Evolutionary conservation across 2,329 filamentous ascomycete genomes (phyloP).

Genomic region (Verticillium nubilum): DNA sequence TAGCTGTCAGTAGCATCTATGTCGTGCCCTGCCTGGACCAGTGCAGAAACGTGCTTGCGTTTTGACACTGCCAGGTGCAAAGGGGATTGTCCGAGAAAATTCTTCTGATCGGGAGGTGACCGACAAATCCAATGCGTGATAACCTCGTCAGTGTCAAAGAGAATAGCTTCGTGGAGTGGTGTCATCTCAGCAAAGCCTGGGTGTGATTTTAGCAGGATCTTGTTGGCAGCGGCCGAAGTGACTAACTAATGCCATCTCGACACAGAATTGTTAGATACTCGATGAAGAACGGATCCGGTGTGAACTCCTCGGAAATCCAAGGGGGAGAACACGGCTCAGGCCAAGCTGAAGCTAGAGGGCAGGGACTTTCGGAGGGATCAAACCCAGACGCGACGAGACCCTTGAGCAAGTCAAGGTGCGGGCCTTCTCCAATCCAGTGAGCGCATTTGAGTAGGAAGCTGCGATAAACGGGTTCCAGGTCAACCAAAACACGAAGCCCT

Average conservation of each 20-base stretch:
- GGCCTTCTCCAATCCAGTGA: neutral
- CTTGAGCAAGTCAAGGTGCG: neutral
- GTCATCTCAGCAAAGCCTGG: conserved; percentile 4
- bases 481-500: no score
- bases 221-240: no score
- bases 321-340: neutral
- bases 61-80: no score
- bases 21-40: neutral
- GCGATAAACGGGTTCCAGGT: no score
- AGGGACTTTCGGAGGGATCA: neutral
- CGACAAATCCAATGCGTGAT: accelerated
- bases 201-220: no score
- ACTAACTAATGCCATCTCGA: no score
- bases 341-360: neutral
- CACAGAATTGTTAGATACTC: no score
- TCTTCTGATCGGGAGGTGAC: neutral
- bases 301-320: neutral
- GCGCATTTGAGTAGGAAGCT: neutral
- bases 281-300: no score
- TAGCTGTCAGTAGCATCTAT: neutral
- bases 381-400: neutral
- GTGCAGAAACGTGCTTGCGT: no score
- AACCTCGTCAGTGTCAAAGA: neutral
- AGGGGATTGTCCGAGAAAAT: no score
- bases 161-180: neutral